Base-by-base conservation (phyloP, 192 early-diverging fungal genomes). In the Jimgerdemannia flammicorona region DNA sequence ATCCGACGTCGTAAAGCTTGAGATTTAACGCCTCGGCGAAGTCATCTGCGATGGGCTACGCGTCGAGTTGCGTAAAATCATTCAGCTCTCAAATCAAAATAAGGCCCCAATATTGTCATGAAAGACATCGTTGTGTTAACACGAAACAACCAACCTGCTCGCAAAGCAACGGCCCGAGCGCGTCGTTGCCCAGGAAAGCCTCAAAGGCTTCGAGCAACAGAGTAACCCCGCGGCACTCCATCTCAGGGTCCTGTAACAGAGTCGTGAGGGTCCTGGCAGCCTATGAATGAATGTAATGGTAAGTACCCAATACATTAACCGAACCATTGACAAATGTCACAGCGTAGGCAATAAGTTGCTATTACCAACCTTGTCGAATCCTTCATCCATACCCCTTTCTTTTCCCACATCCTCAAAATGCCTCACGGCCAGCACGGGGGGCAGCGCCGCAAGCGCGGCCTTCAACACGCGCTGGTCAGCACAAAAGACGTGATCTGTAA, bases 1-100 rank as follows among this genome's bases (percentile, higher is more conserved):
- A 87, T 49, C 84, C 80, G 29, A 70, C 74, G 70, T 89, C 87
- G 59, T 78, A 75, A 2, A 84, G 71, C 43, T 86, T 87, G 3
- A 82, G 41, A 9, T 70, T 74, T 7, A 89, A 43, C 3, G 74
- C 75, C 63, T 79, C 75, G 2, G 85, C 74, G 41, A 87, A 74
- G 3, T 77, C 68, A 3, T 75, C 11, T 40, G 63, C 77, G 11
- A 70, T 70, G 3, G 4, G 6, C 76, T 79, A 42, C 39, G 20
- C 8, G 14, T 59, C 8, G 14, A 14, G 14, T 6, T 14, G 14
- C 2, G 49, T 10, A 10, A 6, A 59, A 59, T 10, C 6, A 54
- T 54, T 10, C 49, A 10, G 49, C 29, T 29, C 29, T 29, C 29
- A 29, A 29, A 29, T 29, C 29, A 29, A 29, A 29, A 29, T 29